These are phyloP conservation scores for Acacia pycnantha DNA, from an alignment of 331 rosid genomes.

Conservation along the genomic window DNA sequence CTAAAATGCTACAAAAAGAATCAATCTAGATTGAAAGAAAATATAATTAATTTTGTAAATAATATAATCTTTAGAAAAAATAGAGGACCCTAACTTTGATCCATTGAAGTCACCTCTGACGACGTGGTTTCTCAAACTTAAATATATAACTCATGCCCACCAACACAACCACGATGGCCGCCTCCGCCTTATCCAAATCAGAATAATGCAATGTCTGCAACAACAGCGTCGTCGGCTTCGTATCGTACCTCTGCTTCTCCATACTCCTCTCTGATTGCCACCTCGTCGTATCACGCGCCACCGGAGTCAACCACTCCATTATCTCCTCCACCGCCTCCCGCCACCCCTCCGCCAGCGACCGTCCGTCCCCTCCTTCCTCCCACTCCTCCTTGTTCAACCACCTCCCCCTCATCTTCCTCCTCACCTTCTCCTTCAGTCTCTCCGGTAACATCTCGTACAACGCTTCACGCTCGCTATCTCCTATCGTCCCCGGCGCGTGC, in stretches of 20 bases:
- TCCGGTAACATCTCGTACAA: constrained; percentile 66
- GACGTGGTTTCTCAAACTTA: constrained; percentile 41
- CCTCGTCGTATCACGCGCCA: constrained; percentile 61
- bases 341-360: constrained; percentile 40
- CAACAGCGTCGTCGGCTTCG: constrained; percentile 41
- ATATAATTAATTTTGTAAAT: background rate
- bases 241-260: constrained; percentile 50
- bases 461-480: constrained; percentile 39
- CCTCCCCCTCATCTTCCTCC: constrained; percentile 36
- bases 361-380: constrained; percentile 11
- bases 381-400: constrained; percentile 27
- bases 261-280: constrained; percentile 68
- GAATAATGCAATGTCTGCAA: constrained; percentile 77
- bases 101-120: background rate
- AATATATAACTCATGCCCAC: constrained; percentile 62
- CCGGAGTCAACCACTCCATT: constrained; percentile 57
- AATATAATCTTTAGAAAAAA: background rate
- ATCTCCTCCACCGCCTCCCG: constrained; percentile 46
- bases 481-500: constrained; percentile 39
- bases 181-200: constrained; percentile 72
- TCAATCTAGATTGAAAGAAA: background rate
- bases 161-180: constrained; percentile 57
- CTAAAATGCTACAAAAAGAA: background rate
- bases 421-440: constrained; percentile 39
- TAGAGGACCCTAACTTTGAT: background rate